These are phyloP conservation scores for Dryas integrifolia DNA, from an alignment of 331 rosid species.

Conservation along the genomic window DNA sequence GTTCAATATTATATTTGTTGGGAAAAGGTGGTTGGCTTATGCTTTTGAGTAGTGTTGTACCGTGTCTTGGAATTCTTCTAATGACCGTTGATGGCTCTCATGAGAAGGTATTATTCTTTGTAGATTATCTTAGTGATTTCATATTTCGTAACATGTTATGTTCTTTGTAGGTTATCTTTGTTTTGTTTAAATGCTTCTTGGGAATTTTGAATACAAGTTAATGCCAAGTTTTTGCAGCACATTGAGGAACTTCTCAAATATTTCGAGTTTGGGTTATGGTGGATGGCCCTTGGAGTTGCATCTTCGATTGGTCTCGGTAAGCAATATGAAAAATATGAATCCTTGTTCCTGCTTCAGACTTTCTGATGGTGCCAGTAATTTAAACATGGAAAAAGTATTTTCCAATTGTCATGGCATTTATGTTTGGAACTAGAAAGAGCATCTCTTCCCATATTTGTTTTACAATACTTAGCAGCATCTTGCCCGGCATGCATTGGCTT, in stretches of 20 bases:
- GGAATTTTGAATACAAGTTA: slow-evolving; percentile 6
- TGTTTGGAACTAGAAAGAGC: slow-evolving; percentile 14
- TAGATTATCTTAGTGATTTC: slow-evolving; percentile 21
- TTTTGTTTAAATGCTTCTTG: neutral
- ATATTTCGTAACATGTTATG: slow-evolving; percentile 10
- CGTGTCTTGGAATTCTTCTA: slow-evolving; percentile 55
- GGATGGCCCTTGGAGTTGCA: slow-evolving; percentile 95
- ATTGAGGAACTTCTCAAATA: slow-evolving; percentile 72
- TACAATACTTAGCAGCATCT: slow-evolving; percentile 3
- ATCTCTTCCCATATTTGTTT: slow-evolving; percentile 12
- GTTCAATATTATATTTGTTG: slow-evolving; percentile 55
- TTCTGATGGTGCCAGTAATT: slow-evolving; percentile 23
- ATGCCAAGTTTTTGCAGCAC: slow-evolving; percentile 56
- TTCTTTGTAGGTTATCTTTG: neutral
- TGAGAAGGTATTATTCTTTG: slow-evolving; percentile 56
- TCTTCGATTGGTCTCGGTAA: slow-evolving; percentile 98
- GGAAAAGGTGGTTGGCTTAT: slow-evolving; percentile 88
- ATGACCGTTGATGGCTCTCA: slow-evolving; percentile 64
- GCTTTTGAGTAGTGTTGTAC: slow-evolving; percentile 59
- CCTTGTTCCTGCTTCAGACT: slow-evolving; percentile 7
- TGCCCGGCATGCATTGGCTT: neutral
- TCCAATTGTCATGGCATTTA: slow-evolving; percentile 10
- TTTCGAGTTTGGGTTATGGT: slow-evolving; percentile 80
- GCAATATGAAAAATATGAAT: slow-evolving; percentile 22
- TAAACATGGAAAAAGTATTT: slow-evolving; percentile 6